A percentile compares a stretch with the other conserved stretches of the same genome.
Evolutionary conservation across 2,329 filamentous ascomycete genomes (phyloP).

Genomic region (Diplodia seriata): DNA sequence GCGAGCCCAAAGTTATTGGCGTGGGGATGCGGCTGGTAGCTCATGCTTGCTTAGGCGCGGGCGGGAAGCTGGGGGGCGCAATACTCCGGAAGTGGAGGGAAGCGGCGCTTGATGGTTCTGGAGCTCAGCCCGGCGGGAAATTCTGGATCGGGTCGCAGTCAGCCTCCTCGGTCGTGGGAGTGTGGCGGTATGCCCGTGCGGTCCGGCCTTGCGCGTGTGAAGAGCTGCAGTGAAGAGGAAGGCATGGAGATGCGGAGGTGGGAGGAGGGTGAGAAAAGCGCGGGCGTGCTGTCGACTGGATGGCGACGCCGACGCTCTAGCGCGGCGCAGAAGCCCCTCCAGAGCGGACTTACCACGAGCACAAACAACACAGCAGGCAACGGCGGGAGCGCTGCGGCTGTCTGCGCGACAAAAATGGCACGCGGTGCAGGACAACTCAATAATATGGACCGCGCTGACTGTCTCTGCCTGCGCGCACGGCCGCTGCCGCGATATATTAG

Average conservation of each 20-base stretch:
- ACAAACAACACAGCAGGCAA: not conserved
- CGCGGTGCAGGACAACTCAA: conserved; percentile 14
- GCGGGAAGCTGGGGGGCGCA: conserved; percentile 24
- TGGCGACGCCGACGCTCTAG: conserved; percentile 4
- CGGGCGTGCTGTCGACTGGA: conserved; percentile 10
- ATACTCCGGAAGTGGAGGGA: conserved; percentile 27
- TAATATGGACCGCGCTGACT: conserved; percentile 13
- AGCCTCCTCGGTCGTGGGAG: conserved; percentile 27
- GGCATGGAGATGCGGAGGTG: conserved; percentile 22
- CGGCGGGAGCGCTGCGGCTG: not conserved
- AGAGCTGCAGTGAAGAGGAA: conserved; percentile 6
- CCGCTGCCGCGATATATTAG: conserved; percentile 27
- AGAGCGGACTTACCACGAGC: conserved; percentile 16
- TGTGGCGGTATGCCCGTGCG: conserved; percentile 21
- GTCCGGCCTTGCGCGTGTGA: conserved; percentile 21
- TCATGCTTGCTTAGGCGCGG: conserved; percentile 29
- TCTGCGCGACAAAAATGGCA: conserved; percentile 25
- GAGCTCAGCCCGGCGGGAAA: conserved; percentile 24
- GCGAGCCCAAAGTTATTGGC: conserved; percentile 31
- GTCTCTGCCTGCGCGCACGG: conserved; percentile 14
- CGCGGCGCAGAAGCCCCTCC: not conserved
- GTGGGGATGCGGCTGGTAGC: conserved; percentile 29
- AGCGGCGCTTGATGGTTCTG: conserved; percentile 16
- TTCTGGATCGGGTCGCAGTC: conserved; percentile 27
- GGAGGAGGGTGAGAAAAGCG: conserved; percentile 16